Evolutionary conservation across 495 filamentous ascomycete genomes (phyloP).

Genomic region (Penicillium silybi): DNA sequence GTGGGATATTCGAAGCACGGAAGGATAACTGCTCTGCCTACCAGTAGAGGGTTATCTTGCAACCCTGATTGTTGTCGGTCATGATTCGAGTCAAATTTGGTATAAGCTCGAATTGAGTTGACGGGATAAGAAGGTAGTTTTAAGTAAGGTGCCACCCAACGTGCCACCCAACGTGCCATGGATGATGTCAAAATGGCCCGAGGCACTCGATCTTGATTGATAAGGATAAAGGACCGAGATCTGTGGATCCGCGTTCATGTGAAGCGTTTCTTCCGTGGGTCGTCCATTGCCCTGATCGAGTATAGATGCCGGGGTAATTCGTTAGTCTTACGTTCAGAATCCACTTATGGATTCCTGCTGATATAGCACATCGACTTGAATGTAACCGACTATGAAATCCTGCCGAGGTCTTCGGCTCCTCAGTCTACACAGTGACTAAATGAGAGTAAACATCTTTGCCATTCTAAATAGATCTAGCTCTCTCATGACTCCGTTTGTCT

Average conservation of each 20-base stretch:
- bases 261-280: slow-evolving; percentile 2
- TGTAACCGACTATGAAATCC: neutral
- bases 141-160: neutral
- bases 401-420: too few relatives aligned
- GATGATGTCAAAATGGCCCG: slow-evolving; percentile 27
- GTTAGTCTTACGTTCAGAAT: neutral
- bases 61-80: slow-evolving; percentile 35
- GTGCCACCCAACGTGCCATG: neutral
- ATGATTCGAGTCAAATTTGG: slow-evolving; percentile 1
- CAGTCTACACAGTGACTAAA: too few relatives aligned
- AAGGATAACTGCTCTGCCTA: slow-evolving; percentile 30
- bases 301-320: neutral
- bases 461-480: neutral
- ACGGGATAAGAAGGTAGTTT: neutral
- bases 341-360: neutral
- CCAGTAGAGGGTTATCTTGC: slow-evolving; percentile 78
- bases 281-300: neutral
- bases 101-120: neutral
- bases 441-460: too few relatives aligned
- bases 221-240: slow-evolving; percentile 18
- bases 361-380: neutral
- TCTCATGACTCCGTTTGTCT: neutral
- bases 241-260: slow-evolving; percentile 13
- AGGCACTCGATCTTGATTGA: slow-evolving; percentile 11
- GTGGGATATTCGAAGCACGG: neutral